Percentiles rank a stretch among this genome's conserved stretches.
Evolutionary conservation across 2,329 filamentous ascomycete genomes (phyloP).

Genomic region (Trichoderma endophyticum): DNA sequence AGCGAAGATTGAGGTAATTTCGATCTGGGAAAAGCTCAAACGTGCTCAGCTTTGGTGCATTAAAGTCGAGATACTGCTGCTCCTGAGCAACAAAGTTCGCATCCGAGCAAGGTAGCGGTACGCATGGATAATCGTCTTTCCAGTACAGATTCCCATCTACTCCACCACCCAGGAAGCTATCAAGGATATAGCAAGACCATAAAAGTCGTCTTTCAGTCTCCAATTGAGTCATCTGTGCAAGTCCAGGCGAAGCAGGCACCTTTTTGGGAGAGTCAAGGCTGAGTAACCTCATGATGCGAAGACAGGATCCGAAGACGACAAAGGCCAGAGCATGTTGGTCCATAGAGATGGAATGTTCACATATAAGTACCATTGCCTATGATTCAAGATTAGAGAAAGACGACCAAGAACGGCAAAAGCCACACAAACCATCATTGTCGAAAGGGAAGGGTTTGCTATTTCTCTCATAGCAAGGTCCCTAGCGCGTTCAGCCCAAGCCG

Average conservation of each 20-base stretch:
- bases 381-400: background rate
- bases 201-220: background rate
- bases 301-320: conserved; percentile 2
- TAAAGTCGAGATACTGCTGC: background rate
- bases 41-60: background rate
- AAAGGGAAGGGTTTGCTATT: conserved; percentile 4
- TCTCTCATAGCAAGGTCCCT: background rate
- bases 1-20: background rate
- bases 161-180: conserved; percentile 11
- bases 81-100: conserved; percentile 5
- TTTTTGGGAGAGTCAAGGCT: conserved; percentile 1
- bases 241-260: background rate
- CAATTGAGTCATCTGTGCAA: background rate
- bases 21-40: conserved; percentile 2
- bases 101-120: conserved; percentile 9
- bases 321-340: conserved; percentile 4
- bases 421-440: conserved; percentile 6
- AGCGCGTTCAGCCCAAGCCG: background rate
- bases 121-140: background rate
- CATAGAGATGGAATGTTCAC: conserved; percentile 2
- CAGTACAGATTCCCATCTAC: conserved; percentile 4
- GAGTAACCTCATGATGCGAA: conserved; percentile 8
- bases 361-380: conserved; percentile 14
- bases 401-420: background rate
- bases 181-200: conserved; percentile 5